These are phyloP conservation scores for Pseudogymnoascus sp. DNA, from an alignment of 2,329 filamentous ascomycete genomes.

Conservation along the genomic window DNA sequence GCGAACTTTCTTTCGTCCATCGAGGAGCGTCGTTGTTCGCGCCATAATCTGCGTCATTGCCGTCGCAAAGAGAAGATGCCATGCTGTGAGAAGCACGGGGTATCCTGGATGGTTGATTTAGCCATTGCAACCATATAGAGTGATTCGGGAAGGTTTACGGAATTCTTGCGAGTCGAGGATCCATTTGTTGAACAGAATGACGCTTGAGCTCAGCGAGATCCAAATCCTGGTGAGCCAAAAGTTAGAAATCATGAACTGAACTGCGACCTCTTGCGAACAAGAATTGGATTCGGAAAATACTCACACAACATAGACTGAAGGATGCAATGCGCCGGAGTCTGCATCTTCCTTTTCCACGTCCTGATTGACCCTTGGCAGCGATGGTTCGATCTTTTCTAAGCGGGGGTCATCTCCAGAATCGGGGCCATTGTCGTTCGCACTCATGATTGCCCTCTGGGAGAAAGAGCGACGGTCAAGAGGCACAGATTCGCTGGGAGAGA, in stretches of 20 bases:
- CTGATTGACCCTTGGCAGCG: conserved; percentile 75
- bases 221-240: conserved; percentile 53
- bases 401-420: conserved; percentile 60
- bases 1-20: conserved; percentile 91
- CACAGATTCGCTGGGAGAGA: neutral
- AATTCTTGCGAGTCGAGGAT: conserved; percentile 81
- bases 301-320: conserved; percentile 71
- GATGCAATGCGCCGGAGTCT: conserved; percentile 36
- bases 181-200: conserved; percentile 99
- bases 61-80: conserved; percentile 88
- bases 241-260: conserved; percentile 10
- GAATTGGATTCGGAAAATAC: conserved; percentile 36
- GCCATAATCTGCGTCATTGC: conserved; percentile 91
- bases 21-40: conserved; percentile 78
- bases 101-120: conserved; percentile 43
- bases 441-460: conserved; percentile 41
- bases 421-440: conserved; percentile 70
- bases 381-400: conserved; percentile 63
- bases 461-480: conserved; percentile 18
- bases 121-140: conserved; percentile 14
- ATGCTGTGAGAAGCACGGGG: conserved; percentile 83
- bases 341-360: conserved; percentile 32
- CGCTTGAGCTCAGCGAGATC: conserved; percentile 85
- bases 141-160: conserved; percentile 44
- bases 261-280: conserved; percentile 20